phyloP scores from a whole-genome alignment of 768 basidiomycete genomes.

The Amanita polypyramis region DNA sequence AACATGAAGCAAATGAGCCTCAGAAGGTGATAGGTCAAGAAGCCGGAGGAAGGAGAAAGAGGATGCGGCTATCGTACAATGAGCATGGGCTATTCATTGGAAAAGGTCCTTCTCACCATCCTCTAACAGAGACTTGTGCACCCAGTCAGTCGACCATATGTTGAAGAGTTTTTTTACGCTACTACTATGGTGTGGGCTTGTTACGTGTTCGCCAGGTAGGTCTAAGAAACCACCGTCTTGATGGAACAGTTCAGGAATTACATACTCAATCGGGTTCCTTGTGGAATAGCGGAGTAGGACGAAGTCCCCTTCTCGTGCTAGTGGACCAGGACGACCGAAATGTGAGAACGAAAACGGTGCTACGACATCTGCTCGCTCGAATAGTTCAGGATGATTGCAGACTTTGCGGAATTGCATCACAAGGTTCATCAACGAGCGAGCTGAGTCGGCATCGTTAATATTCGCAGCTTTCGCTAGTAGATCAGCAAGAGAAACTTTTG shows the following conservation, averaged over 20 bases:
- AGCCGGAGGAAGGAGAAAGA: conserved; percentile 78
- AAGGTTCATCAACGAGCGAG: conserved; percentile 94
- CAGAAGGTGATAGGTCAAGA: conserved; percentile 49
- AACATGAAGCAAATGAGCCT: conserved; percentile 50
- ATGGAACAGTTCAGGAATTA: conserved; percentile 68
- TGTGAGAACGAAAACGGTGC: conserved; percentile 86
- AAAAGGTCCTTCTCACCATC: conserved; percentile 32
- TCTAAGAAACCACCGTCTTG: conserved; percentile 64
- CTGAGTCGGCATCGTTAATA: conserved; percentile 83
- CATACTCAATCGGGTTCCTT: conserved; percentile 74
- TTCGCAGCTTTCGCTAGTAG: conserved; percentile 89
- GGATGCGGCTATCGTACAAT: conserved; percentile 24
- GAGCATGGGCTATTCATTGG: neutral
- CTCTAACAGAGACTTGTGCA: conserved; percentile 59
- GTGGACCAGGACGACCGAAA: conserved; percentile 71
- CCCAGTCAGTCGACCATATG: conserved; percentile 85
- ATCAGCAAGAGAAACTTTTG: conserved; percentile 92
- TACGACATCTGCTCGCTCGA: conserved; percentile 92
- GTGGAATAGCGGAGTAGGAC: conserved; percentile 79
- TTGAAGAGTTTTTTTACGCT: conserved; percentile 63
- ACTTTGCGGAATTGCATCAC: conserved; percentile 99
- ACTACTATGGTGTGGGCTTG: conserved; percentile 37
- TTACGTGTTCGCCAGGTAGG: conserved; percentile 47
- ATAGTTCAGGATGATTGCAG: conserved; percentile 97
- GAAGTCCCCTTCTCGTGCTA: conserved; percentile 84